Conservation (phyloP, 31 red algal genomes). For the Porphyra umbilicalis region DNA sequence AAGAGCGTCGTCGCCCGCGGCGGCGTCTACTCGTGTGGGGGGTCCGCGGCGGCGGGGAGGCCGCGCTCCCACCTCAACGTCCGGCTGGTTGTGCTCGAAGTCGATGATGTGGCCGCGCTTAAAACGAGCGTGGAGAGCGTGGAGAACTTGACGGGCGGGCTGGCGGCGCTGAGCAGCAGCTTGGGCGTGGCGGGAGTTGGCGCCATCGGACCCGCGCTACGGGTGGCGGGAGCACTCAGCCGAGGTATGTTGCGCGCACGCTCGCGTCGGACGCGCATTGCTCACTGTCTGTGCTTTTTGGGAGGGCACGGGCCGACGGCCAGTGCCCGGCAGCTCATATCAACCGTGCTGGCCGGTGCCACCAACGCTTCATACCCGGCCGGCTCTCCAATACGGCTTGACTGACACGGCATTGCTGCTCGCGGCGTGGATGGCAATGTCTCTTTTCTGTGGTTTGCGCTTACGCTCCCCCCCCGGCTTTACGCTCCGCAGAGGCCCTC, state of each 20-base stretch:
- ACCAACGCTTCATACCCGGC: too few relatives aligned
- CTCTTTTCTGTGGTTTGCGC: background rate
- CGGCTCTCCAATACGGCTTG: too few relatives aligned
- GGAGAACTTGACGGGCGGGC: background rate
- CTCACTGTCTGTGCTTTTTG: too few relatives aligned
- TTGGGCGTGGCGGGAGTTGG: background rate
- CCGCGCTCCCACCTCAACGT: background rate
- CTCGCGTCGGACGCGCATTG: too few relatives aligned
- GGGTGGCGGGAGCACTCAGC: background rate
- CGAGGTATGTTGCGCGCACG: background rate
- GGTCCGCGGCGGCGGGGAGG: background rate
- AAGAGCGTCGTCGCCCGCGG: background rate
- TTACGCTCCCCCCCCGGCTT: background rate
- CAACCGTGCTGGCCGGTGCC: too few relatives aligned
- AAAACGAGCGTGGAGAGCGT: background rate
- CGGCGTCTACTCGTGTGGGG: background rate
- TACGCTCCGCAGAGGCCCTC: conserved; percentile 6
- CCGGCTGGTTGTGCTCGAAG: background rate
- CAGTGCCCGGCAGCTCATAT: too few relatives aligned
- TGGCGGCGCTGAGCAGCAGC: background rate
- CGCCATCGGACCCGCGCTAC: background rate
- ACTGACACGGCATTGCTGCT: background rate
- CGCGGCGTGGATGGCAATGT: background rate
- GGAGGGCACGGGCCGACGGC: too few relatives aligned
- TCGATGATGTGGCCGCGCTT: background rate